These are phyloP conservation scores for Nicotiana tabacum DNA, from an alignment of 257 asterid species.

Conservation along the genomic window DNA sequence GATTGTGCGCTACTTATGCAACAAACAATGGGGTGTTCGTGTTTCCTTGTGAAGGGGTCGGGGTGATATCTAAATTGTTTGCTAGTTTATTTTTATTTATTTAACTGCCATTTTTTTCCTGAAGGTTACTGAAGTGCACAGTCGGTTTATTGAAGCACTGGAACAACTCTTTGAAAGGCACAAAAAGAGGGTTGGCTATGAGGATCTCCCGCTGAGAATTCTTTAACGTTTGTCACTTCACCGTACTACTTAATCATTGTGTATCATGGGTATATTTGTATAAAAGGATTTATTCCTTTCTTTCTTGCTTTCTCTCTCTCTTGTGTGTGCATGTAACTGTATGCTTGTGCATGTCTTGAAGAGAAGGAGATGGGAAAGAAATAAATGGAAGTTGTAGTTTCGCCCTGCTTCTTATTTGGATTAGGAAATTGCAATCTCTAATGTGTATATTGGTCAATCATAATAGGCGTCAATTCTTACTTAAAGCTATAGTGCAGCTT, in stretches of 20 bases:
- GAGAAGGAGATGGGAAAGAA: background rate
- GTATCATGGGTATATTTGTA: background rate
- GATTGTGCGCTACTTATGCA: background rate
- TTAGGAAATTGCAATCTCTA: background rate
- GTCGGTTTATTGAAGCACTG: constrained; percentile 53
- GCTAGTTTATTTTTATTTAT: background rate
- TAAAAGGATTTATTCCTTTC: background rate
- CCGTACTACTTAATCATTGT: background rate
- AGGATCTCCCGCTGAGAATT: constrained; percentile 43
- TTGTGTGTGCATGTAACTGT: background rate
- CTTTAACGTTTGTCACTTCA: constrained; percentile 15
- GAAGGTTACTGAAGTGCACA: constrained; percentile 68
- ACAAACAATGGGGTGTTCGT: too few relatives aligned
- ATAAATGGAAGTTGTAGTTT: background rate
- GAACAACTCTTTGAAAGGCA: constrained; percentile 63
- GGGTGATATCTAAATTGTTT: background rate
- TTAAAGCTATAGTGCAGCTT: too few relatives aligned
- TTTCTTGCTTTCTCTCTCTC: background rate
- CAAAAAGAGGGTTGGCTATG: constrained; percentile 54
- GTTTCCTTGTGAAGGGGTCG: too few relatives aligned
- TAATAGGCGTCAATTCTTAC: too few relatives aligned
- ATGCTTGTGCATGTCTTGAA: background rate
- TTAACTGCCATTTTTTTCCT: background rate
- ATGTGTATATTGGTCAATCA: background rate
- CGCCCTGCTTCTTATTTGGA: background rate